Conservation (phyloP, 2,329 filamentous ascomycete genomes). For the Alternaria sp. region DNA sequence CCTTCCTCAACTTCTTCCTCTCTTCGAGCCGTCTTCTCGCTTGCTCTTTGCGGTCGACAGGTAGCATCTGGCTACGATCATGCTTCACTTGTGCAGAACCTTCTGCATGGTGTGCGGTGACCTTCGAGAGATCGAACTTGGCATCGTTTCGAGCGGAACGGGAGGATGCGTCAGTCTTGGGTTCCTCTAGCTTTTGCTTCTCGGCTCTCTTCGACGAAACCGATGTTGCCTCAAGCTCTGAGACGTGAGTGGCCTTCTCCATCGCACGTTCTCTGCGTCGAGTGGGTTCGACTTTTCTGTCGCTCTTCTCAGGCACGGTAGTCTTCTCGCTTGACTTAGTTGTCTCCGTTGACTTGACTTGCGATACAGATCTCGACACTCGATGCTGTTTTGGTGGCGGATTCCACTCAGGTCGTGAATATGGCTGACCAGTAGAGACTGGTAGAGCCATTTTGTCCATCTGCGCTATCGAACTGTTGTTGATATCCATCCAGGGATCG, state of each 20-base stretch:
- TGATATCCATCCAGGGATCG: constrained; percentile 46
- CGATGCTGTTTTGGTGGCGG: constrained; percentile 31
- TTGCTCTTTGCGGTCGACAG: constrained; percentile 38
- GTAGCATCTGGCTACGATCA: constrained; percentile 28
- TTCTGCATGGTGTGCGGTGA: constrained; percentile 37
- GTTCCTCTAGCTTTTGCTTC: neutral
- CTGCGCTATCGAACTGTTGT: constrained; percentile 39
- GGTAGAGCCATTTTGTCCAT: constrained; percentile 48
- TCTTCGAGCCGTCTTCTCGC: constrained; percentile 39
- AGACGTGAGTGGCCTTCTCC: constrained; percentile 7
- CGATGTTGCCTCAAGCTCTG: constrained; percentile 16
- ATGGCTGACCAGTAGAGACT: constrained; percentile 38
- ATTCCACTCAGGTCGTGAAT: constrained; percentile 36
- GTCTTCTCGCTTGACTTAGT: constrained; percentile 15
- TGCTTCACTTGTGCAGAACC: constrained; percentile 30
- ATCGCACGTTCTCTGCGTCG: neutral
- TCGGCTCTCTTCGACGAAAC: constrained; percentile 4
- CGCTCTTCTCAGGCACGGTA: constrained; percentile 3
- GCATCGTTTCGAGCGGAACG: constrained; percentile 22
- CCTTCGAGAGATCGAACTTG: constrained; percentile 34
- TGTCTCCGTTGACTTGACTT: constrained; percentile 13
- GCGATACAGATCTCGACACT: constrained; percentile 27
- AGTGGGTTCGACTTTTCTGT: constrained; percentile 7
- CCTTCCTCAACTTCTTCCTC: constrained; percentile 40
- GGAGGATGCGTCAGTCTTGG: neutral